Evolutionary conservation across 139 green algal genomes (phyloP).

Genomic region (Spirogloea muscicola): DNA sequence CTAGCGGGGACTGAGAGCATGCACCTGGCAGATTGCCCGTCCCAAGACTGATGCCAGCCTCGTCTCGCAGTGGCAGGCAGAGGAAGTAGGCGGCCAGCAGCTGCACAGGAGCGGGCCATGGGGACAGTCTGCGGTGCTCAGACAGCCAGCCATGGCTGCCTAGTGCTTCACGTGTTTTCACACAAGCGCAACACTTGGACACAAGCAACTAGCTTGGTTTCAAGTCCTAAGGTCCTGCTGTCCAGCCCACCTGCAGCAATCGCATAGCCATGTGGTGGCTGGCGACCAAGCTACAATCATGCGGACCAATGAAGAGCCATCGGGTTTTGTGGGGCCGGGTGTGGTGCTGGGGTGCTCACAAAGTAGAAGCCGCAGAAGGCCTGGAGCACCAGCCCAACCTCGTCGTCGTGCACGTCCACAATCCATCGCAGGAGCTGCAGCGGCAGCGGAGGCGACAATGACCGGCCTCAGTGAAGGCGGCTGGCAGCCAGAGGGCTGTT

Average conservation of each 20-base stretch:
- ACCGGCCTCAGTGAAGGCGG: too few relatives aligned
- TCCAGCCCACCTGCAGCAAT: too few relatives aligned
- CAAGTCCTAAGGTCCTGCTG: too few relatives aligned
- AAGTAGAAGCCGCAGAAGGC: constrained; percentile 29
- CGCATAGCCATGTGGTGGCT: too few relatives aligned
- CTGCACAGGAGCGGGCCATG: not conserved
- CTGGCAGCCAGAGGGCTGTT: too few relatives aligned
- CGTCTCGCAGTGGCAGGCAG: constrained; percentile 66
- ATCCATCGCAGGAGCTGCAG: constrained; percentile 12
- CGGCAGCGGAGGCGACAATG: too few relatives aligned
- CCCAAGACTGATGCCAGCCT: constrained; percentile 64
- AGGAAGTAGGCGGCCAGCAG: constrained; percentile 68
- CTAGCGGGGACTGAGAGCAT: too few relatives aligned
- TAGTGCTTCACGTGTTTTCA: not conserved
- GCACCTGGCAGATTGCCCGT: constrained; percentile 18
- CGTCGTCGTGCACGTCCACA: constrained; percentile 18
- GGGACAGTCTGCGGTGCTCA: not conserved
- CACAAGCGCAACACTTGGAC: not conserved
- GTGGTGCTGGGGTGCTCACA: constrained; percentile 8
- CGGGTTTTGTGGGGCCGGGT: not conserved
- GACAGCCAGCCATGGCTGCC: not conserved
- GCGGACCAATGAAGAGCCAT: not conserved
- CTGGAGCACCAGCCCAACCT: constrained; percentile 2
- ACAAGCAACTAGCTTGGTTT: not conserved
- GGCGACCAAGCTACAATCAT: not conserved